Evolutionary conservation across 441 rosid genomes (phyloP), one percentile per base, ranked within the genome.

Genomic region (Codiaeum variegatum): DNA sequence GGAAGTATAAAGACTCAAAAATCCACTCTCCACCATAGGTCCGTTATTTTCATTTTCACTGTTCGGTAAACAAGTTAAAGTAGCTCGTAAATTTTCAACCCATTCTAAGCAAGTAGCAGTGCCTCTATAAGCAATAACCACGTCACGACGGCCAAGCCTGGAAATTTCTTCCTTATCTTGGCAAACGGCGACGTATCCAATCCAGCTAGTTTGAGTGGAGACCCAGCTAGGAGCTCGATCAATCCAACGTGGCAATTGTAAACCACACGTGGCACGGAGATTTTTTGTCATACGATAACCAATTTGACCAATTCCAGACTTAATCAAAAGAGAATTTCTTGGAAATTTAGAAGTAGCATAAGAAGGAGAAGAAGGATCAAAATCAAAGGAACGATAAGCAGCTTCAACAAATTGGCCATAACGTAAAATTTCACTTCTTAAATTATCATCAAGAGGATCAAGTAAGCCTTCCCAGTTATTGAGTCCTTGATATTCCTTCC

Each of bases 21-120:
- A 91, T 26, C 97, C 97, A 11, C 87, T 87, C 77, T 90, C 92
- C 24, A 90, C 95, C 97, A 90, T 90, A 26, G 97, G 90, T 46
- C 73, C 83, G 6, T 15, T 3, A n/a, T 4, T 46, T 13, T 36
- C 68, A 11, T 36, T 66, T 62, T 75, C 21, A 2, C 8, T 5
- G 26, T 67, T 62, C 26, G 88, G 78, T 40, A 85, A 77, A 52
- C 71, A 77, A 11, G 93, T 77, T 49, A 91, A 80, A 23, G 84
- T 80, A 56, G 91, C 93, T 28, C 92, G 92, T 18, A 91, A 75
- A 60, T 91, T 91, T 70, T 90, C 95, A 34, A 88, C 79, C 95
- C 97, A 91, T 59, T 91, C 97, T 21, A 88, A 76, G 73, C 91
- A 82, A 59, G 97, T 90, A 54, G 87, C 90, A 2, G 95, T 91